Base-by-base conservation (phyloP, 1,284 basidiomycete species). In the Austroboletus niveus region DNA sequence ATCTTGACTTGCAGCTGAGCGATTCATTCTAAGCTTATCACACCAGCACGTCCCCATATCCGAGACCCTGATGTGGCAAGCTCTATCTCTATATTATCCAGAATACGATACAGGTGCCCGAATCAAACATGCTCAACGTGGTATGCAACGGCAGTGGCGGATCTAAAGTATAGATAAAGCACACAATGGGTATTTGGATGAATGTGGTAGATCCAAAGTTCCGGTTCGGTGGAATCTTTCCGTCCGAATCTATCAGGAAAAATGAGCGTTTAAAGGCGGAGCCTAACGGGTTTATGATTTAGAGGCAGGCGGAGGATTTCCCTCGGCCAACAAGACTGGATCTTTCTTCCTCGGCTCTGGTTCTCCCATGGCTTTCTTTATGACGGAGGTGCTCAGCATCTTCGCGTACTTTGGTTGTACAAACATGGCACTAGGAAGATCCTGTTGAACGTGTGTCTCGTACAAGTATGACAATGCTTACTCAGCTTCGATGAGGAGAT, bases 331-430 rank as follows among this genome's bases (percentile, higher is more conserved):
- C 40, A 66, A 51, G 32, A 68, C 38, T 5, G 68, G 61, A 20
- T 47, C 48, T 38, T 51, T 57, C 20, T 57, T 54, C 45, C 45
- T 52, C 3, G 64, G 58, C 17, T 69, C 68, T 10, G 75, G 75
- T 48, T 75, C 74, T 8, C 82, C 82, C 72, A 84, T 74, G 1
- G 72, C 73, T 51, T 79, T 73, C 45, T 68, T 72, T 3, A 84
- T 52, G 4, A 70, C 65, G 7, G 65, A 66, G 32, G 71, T 79
- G 59, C 81, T 81, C 36, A 94, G 74, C 45, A 91, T 77, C 59
- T 84, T 82, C 2, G 92, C 89, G 63, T 91, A 92, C 60, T 82
- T 84, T 7, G 92, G 92, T 63, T 95, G 91, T 17, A 95, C 81
- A 61, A 94, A 94, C 47, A 85, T 75, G 0, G 81, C 88, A 1